Percentiles rank a stretch among this genome's conserved stretches.
Evolutionary conservation across 1,284 basidiomycete genomes (phyloP).

Genomic region (Pseudozyma tsukubaensis): DNA sequence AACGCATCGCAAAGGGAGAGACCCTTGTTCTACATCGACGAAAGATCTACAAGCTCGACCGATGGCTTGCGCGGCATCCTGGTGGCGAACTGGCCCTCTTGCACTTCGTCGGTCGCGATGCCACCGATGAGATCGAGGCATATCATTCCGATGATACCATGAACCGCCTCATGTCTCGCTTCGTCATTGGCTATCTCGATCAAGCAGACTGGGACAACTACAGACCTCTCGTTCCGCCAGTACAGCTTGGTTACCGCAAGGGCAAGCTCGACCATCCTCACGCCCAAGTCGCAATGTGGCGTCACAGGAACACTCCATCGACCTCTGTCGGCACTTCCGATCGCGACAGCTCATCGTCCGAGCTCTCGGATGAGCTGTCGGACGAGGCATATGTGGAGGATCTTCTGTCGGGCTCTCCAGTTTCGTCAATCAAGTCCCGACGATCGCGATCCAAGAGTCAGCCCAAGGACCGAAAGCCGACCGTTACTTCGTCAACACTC

Average conservation of each 20-base stretch:
- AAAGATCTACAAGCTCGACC: constrained; percentile 83
- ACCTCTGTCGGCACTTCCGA: constrained; percentile 15
- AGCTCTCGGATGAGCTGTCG: too few species aligned
- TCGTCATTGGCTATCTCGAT: constrained; percentile 81
- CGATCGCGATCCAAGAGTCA: neutral
- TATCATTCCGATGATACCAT: constrained; percentile 82
- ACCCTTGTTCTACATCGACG: constrained; percentile 82
- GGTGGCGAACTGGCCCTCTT: constrained; percentile 89
- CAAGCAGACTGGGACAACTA: constrained; percentile 73
- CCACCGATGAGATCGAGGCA: constrained; percentile 91
- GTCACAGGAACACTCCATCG: constrained; percentile 26
- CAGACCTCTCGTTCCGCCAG: constrained; percentile 86
- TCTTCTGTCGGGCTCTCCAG: constrained; percentile 2
- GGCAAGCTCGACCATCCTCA: constrained; percentile 64
- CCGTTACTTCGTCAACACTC: constrained; percentile 4
- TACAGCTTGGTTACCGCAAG: constrained; percentile 77
- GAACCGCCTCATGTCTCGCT: constrained; percentile 75
- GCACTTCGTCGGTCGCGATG: constrained; percentile 95
- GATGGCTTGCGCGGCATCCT: constrained; percentile 85
- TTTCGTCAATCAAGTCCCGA: neutral
- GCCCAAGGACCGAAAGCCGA: neutral
- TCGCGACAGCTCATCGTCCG: constrained; percentile 14
- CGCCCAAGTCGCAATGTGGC: constrained; percentile 62
- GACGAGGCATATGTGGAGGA: constrained; percentile 21
- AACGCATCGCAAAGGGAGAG: constrained; percentile 70